A percentile compares a stretch with the other conserved stretches of the same genome.
Evolutionary conservation across 2,329 filamentous ascomycete species (phyloP).

Genomic region (Aspergillus spinulosporus): DNA sequence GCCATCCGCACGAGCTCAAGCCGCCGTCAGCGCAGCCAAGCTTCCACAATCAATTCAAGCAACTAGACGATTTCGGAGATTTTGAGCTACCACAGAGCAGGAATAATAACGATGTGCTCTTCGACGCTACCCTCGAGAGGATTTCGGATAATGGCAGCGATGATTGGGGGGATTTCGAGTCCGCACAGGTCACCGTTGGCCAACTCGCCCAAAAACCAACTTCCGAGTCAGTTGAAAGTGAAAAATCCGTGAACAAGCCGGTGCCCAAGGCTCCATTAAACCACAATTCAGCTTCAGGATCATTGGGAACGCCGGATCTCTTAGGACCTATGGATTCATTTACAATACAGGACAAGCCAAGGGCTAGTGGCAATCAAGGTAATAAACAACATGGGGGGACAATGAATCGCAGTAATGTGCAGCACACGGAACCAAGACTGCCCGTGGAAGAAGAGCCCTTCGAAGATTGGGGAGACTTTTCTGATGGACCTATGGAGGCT

Average conservation of each 20-base stretch:
- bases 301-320: slow-evolving; percentile 11
- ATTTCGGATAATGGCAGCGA: slow-evolving; percentile 36
- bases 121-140: slow-evolving; percentile 55
- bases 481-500: slow-evolving; percentile 36
- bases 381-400: slow-evolving; percentile 4
- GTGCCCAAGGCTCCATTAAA: not conserved
- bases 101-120: slow-evolving; percentile 56
- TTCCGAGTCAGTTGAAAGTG: not conserved
- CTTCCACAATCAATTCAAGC: slow-evolving; percentile 7
- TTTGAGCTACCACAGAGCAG: slow-evolving; percentile 25
- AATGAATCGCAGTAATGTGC: not conserved
- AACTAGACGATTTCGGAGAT: slow-evolving; percentile 16
- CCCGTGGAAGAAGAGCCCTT: slow-evolving; percentile 26
- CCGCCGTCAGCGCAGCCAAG: slow-evolving; percentile 8
- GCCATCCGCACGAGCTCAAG: not conserved
- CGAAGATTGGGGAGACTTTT: slow-evolving; percentile 55
- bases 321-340: slow-evolving; percentile 33
- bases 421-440: slow-evolving; percentile 13
- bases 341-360: slow-evolving; percentile 28
- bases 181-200: slow-evolving; percentile 28
- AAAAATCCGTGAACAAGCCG: not conserved
- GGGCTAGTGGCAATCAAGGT: slow-evolving; percentile 10
- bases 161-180: slow-evolving; percentile 50
- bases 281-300: not conserved
- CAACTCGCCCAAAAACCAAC: slow-evolving; percentile 5